Base-by-base conservation (phyloP, 2,329 filamentous ascomycete genomes). In the Clonostachys sp. region DNA sequence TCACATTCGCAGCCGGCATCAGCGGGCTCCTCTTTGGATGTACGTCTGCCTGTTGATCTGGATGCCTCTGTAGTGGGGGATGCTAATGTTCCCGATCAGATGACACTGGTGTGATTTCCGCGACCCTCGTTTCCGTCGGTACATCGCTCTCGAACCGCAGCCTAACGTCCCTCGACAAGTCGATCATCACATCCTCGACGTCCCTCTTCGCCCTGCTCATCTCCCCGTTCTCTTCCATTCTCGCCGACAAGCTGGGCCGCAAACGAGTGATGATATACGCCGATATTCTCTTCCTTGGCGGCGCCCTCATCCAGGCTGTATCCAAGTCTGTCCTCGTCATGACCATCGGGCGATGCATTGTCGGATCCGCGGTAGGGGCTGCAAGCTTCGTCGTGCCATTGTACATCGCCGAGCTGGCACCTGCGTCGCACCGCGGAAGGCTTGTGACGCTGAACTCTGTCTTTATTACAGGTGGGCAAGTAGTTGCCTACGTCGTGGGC, bases 321-420 rank as follows among this genome's bases (percentile, higher is more conserved):
- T 77, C 81, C 49, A 63, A 57, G 3, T 78, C 74, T 0, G 84
- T 92, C 2, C 55, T 66, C 12, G 61, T 63, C 12, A 90, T 92
- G 86, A 80, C 89, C 0, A 54, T 73, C 0, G 88, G 88, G 0
- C 72, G 88, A 5, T 77, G 80, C 33, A 70, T 91, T 2, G 84
- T 92, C 3, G 88, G 88, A 30, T 72, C 83, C 1, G 87, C 82
- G 0, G 84, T 92, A 1, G 88, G 88, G 14, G 83, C 83, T 3
- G 87, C 87, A 9, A 90, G 85, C 60, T 87, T 95, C 56, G 87
- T 95, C 5, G 86, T 89, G 33, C 91, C 91, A 42, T 66, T 96
- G 56, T 95, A 95, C 67, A 92, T 96, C 50, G 86, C 87, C 9
- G 92, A 97, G 65, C 72, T 96, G 12, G 84, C 89, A 5, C 91